Evolutionary conservation across 495 filamentous ascomycete genomes (phyloP).

Genomic region (Penicillium canariense): DNA sequence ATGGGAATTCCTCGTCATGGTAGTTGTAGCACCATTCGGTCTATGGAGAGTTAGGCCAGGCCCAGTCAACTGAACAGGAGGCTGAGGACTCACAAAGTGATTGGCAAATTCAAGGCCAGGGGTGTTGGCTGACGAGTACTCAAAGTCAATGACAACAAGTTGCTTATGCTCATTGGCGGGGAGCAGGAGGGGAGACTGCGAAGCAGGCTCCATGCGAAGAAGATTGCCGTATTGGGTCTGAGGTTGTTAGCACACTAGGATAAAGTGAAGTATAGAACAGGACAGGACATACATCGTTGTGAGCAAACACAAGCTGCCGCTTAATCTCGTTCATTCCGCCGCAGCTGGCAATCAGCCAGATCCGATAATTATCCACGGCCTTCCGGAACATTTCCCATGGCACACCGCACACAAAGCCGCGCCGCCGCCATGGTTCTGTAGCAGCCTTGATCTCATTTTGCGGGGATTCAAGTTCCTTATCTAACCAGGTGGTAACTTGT

Average conservation of each 20-base stretch:
- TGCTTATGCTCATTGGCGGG: slow-evolving; percentile 93
- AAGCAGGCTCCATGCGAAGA: slow-evolving; percentile 78
- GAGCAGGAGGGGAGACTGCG: slow-evolving; percentile 82
- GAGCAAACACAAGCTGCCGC: slow-evolving; percentile 82
- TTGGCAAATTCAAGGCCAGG: slow-evolving; percentile 93
- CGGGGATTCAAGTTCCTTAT: slow-evolving; percentile 58
- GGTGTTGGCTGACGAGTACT: slow-evolving; percentile 90
- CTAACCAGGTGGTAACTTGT: slow-evolving; percentile 72
- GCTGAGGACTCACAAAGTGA: slow-evolving; percentile 68
- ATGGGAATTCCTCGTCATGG: slow-evolving; percentile 63
- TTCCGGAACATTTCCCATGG: slow-evolving; percentile 77
- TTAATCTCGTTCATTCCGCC: slow-evolving; percentile 64
- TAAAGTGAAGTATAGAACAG: neutral
- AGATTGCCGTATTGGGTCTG: slow-evolving; percentile 99
- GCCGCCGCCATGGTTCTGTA: slow-evolving; percentile 58
- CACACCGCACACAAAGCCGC: slow-evolving; percentile 79
- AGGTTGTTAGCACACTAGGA: slow-evolving; percentile 13
- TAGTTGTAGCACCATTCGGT: slow-evolving; percentile 99
- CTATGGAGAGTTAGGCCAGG: slow-evolving; percentile 26
- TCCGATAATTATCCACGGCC: slow-evolving; percentile 73
- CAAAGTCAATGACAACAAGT: slow-evolving; percentile 96
- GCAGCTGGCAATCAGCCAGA: slow-evolving; percentile 69
- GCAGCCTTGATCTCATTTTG: slow-evolving; percentile 33
- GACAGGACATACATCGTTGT: slow-evolving; percentile 77
- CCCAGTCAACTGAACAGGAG: neutral